A percentile compares a stretch with the other conserved stretches of the same genome.
Evolutionary conservation across 106 monocot species (phyloP).

Genomic region (Amphibolis antarctica): DNA sequence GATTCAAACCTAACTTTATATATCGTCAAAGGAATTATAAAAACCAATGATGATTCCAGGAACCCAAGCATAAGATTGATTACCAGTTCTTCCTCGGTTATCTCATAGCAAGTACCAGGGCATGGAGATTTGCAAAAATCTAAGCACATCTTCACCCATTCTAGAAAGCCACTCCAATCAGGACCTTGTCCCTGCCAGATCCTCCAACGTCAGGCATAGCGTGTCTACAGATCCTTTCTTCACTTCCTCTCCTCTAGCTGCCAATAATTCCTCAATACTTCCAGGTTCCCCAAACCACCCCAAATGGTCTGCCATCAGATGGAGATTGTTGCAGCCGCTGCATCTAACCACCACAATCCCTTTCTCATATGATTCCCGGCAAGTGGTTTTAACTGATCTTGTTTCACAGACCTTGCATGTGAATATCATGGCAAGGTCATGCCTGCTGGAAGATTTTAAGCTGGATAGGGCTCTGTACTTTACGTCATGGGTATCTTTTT

Average conservation of each 20-base stretch:
- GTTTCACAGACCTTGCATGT: conserved; percentile 95
- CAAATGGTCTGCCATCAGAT: conserved; percentile 73
- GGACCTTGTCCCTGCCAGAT: too few species aligned
- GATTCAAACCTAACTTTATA: too few species aligned
- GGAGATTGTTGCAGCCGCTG: conserved; percentile 81
- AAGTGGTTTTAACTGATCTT: conserved; percentile 65
- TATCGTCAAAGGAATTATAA: too few species aligned
- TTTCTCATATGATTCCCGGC: conserved; percentile 79
- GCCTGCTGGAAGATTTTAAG: conserved; percentile 51
- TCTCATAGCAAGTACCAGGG: too few species aligned
- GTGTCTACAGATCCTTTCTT: conserved; percentile 67
- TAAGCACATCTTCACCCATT: too few species aligned
- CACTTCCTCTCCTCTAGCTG: conserved; percentile 60
- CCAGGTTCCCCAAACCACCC: conserved; percentile 89
- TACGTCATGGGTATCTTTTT: not conserved
- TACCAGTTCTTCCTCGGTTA: too few species aligned
- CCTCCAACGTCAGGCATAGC: conserved; percentile 58
- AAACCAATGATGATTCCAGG: too few species aligned
- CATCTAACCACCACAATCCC: conserved; percentile 74
- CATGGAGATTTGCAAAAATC: too few species aligned
- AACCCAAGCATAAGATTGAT: too few species aligned
- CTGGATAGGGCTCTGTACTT: conserved; percentile 36
- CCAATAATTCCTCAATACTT: conserved; percentile 74
- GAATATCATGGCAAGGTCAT: conserved; percentile 79
- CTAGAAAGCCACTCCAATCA: too few species aligned